Evolutionary conservation across 495 filamentous ascomycete genomes (phyloP).

Genomic region (Rostrohypoxylon terebratum): DNA sequence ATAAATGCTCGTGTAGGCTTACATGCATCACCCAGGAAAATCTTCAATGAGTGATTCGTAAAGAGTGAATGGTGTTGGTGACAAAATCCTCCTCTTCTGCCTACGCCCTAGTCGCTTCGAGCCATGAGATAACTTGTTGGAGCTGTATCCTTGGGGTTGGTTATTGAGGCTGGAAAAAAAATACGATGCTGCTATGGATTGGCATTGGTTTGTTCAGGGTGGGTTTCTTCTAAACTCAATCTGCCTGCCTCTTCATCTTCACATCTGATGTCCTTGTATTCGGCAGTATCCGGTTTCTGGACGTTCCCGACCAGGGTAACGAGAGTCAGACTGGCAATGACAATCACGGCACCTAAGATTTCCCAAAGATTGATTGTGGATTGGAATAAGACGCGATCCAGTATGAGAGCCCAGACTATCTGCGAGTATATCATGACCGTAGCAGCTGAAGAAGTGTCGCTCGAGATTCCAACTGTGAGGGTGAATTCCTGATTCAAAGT

Average conservation of each 20-base stretch:
- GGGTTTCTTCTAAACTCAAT: neutral
- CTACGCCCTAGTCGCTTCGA: neutral
- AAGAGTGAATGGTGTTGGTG: neutral
- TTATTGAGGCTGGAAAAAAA: neutral
- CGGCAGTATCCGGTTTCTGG: too few species aligned
- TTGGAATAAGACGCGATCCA: neutral
- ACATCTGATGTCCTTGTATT: neutral
- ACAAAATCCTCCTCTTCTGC: neutral
- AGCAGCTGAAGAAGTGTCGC: conserved; percentile 6
- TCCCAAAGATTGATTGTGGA: conserved; percentile 1
- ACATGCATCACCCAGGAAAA: neutral
- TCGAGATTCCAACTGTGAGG: conserved; percentile 1
- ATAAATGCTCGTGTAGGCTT: neutral
- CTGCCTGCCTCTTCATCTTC: conserved; percentile 2
- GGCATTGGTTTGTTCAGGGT: neutral
- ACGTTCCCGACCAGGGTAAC: neutral
- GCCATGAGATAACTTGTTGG: neutral
- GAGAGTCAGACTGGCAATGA: neutral
- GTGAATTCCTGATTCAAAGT: neutral
- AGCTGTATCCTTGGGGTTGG: neutral
- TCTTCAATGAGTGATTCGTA: neutral
- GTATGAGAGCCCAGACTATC: conserved; percentile 1
- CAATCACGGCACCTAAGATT: neutral
- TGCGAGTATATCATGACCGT: conserved; percentile 5
- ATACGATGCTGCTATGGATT: neutral